phyloP scores from a whole-genome alignment of 805 yeast genomes.

The Gaillardinia entomophila region DNA sequence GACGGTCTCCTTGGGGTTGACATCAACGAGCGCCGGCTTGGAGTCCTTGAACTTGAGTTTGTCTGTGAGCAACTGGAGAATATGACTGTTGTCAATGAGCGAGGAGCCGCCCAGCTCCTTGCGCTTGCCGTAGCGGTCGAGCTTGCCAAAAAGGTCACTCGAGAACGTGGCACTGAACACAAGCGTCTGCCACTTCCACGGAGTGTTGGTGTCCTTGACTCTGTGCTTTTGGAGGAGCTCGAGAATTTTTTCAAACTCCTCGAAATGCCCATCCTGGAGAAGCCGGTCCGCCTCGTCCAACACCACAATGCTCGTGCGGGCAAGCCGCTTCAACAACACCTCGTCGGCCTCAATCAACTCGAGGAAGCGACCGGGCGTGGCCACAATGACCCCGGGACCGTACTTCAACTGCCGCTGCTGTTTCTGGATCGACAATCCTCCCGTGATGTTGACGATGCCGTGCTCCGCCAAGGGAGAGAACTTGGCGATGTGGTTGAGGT shows the following conservation, averaged over 20 bases:
- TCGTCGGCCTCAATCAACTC: conserved; percentile 69
- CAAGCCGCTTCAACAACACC: conserved; percentile 34
- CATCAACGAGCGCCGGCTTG: conserved; percentile 70
- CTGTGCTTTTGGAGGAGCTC: conserved; percentile 54
- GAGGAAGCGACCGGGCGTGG: conserved; percentile 91
- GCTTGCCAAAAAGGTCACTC: conserved; percentile 70
- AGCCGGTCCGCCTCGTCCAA: conserved; percentile 95
- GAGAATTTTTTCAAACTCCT: conserved; percentile 79
- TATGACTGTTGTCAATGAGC: conserved; percentile 47
- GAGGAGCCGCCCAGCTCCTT: conserved; percentile 23
- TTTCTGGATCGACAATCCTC: conserved; percentile 91
- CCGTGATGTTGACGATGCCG: conserved; percentile 76
- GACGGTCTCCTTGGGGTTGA: conserved; percentile 78
- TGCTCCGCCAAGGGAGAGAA: conserved; percentile 46
- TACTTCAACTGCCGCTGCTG: conserved; percentile 75
- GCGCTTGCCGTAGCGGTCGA: conserved; percentile 35
- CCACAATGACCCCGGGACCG: conserved; percentile 78
- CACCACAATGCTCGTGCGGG: conserved; percentile 50
- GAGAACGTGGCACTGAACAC: conserved; percentile 96
- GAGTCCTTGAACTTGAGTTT: conserved; percentile 68
- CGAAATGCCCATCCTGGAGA: conserved; percentile 93
- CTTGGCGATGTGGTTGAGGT: conserved; percentile 53
- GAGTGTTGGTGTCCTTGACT: conserved; percentile 25
- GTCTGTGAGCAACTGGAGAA: conserved; percentile 56
- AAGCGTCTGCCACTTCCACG: conserved; percentile 69